phyloP scores from a whole-genome alignment of 2,329 filamentous ascomycete species.

The Daldinia sp. region DNA sequence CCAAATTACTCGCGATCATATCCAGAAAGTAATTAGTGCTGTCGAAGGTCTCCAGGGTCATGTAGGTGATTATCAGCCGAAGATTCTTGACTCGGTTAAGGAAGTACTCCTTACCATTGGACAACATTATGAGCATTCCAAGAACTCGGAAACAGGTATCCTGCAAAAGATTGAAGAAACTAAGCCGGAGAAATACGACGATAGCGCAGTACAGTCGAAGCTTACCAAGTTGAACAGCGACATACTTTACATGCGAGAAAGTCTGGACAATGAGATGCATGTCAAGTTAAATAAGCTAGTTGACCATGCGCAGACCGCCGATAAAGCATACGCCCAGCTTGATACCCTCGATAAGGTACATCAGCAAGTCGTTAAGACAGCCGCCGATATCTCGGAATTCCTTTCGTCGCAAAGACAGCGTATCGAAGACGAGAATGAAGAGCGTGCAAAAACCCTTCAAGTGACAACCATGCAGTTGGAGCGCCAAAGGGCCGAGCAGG shows the following conservation, averaged over 20 bases:
- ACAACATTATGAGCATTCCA: conserved; percentile 90
- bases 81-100: conserved; percentile 86
- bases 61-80: conserved; percentile 85
- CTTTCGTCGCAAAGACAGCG: conserved; percentile 80
- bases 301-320: conserved; percentile 73
- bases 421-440: conserved; percentile 81
- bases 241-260: conserved; percentile 51
- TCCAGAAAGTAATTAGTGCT: conserved; percentile 78
- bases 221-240: conserved; percentile 44
- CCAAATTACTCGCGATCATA: conserved; percentile 82
- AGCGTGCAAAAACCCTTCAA: conserved; percentile 81
- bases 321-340: conserved; percentile 79
- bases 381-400: conserved; percentile 85
- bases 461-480: conserved; percentile 86
- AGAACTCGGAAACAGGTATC: conserved; percentile 69
- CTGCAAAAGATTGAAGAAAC: conserved; percentile 72
- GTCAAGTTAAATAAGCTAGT: conserved; percentile 65
- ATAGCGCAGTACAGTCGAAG: conserved; percentile 41
- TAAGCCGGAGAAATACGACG: conserved; percentile 70
- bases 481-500: conserved; percentile 70
- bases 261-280: conserved; percentile 46
- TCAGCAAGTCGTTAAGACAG: conserved; percentile 84
- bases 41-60: conserved; percentile 83
- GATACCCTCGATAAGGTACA: conserved; percentile 90
- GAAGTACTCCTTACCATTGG: conserved; percentile 86